Evolutionary conservation across 257 asterid species (phyloP).

Genomic region (Eustoma russellianum): DNA sequence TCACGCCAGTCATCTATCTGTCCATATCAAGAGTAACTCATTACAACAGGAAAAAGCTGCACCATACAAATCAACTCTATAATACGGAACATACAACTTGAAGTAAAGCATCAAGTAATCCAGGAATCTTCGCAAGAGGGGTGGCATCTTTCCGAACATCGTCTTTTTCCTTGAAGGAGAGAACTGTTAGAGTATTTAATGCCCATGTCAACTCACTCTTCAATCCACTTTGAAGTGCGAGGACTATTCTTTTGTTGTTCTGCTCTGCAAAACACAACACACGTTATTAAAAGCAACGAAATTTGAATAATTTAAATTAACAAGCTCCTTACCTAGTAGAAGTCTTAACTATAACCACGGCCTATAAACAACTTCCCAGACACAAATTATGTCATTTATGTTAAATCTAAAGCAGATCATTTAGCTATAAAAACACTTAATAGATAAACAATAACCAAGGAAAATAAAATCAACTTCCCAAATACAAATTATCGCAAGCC

Average conservation of each 20-base stretch:
- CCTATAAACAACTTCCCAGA: too few relatives aligned
- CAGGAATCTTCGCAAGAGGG: conserved; percentile 96
- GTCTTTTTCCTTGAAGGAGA: conserved; percentile 95
- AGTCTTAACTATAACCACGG: too few relatives aligned
- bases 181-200: conserved; percentile 80
- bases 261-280: conserved; percentile 54
- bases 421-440: too few relatives aligned
- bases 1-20: conserved; percentile 99
- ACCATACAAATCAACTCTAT: conserved; percentile 1
- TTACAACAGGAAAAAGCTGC: background rate
- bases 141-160: conserved; percentile 89
- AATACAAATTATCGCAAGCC: too few relatives aligned
- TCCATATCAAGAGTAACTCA: conserved; percentile 2
- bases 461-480: too few relatives aligned
- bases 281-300: background rate
- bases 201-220: conserved; percentile 99
- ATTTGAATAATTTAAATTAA: too few relatives aligned
- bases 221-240: conserved; percentile 95
- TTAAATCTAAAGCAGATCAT: too few relatives aligned
- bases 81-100: conserved; percentile 63
- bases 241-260: conserved; percentile 84
- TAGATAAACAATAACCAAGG: too few relatives aligned
- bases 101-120: conserved; percentile 89
- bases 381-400: too few relatives aligned
- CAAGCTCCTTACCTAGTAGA: too few relatives aligned